Evolutionary conservation across 2,329 filamentous ascomycete genomes (phyloP).

Genomic region (Curvularia spicifera): DNA sequence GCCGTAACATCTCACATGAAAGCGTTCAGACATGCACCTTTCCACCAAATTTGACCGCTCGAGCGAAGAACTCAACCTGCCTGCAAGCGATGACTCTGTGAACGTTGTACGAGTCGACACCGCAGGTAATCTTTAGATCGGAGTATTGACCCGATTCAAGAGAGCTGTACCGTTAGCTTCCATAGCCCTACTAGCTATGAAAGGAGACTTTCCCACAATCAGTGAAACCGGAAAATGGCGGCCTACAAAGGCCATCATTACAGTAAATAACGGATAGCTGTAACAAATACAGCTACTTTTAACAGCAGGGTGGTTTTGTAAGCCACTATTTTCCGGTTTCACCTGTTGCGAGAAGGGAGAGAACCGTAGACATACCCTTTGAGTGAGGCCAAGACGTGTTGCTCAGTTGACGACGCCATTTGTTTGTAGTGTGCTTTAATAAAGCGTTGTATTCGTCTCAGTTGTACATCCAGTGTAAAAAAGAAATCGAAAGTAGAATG

Average conservation of each 20-base stretch:
- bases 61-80: not conserved
- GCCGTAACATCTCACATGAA: not conserved
- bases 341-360: no score
- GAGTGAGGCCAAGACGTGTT: not conserved
- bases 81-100: conserved; percentile 1
- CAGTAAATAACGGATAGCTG: no score
- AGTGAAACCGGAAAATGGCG: not conserved
- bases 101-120: not conserved
- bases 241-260: no score
- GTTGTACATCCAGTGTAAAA: no score
- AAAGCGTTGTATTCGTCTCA: no score
- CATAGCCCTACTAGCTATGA: not conserved
- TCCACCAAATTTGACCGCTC: not conserved
- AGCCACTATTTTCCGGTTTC: no score
- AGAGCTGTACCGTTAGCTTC: not conserved
- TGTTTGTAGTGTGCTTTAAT: no score
- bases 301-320: no score
- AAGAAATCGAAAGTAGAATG: no score
- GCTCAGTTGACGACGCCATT: not conserved
- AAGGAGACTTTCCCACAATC: no score
- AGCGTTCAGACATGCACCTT: not conserved
- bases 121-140: not conserved
- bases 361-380: not conserved
- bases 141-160: not conserved
- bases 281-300: no score